Percentiles rank a stretch among this genome's conserved stretches.
phyloP scores from a whole-genome alignment of 257 asterid genomes.

The Fraxinus excelsior region DNA sequence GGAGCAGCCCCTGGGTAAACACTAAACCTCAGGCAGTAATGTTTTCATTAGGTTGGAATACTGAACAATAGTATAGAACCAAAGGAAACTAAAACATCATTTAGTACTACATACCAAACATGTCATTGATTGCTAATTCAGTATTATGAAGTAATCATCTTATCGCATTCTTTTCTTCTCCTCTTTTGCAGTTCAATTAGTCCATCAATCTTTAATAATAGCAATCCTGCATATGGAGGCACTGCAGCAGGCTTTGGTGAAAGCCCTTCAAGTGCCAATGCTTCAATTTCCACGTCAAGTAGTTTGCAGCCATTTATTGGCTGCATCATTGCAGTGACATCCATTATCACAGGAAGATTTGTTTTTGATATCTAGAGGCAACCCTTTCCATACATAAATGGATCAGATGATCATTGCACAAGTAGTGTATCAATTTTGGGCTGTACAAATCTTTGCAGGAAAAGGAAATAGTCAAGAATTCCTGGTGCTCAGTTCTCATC shows the following conservation, averaged over 20 bases:
- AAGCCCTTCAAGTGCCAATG: slow-evolving; percentile 38
- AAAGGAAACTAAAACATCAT: neutral
- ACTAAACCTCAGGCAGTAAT: neutral
- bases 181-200: slow-evolving; percentile 44
- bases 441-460: slow-evolving; percentile 24
- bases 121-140: neutral
- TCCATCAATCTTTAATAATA: slow-evolving; percentile 43
- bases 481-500: slow-evolving; percentile 17
- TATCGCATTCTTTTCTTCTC: slow-evolving; percentile 13
- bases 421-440: slow-evolving; percentile 10
- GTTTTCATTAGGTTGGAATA: too few relatives aligned
- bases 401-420: slow-evolving; percentile 27
- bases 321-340: slow-evolving; percentile 39
- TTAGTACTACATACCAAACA: neutral
- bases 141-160: neutral
- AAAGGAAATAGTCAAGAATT: slow-evolving; percentile 23
- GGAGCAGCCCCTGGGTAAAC: slow-evolving; percentile 55
- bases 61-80: neutral
- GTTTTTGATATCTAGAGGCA: slow-evolving; percentile 26
- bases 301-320: slow-evolving; percentile 45
- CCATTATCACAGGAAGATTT: slow-evolving; percentile 39
- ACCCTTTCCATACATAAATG: neutral
- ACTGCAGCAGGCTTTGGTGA: slow-evolving; percentile 51
- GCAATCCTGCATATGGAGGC: slow-evolving; percentile 55
- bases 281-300: slow-evolving; percentile 38